phyloP scores from a whole-genome alignment of 2,329 filamentous ascomycete species.

The Ceratocystis huliohia region DNA sequence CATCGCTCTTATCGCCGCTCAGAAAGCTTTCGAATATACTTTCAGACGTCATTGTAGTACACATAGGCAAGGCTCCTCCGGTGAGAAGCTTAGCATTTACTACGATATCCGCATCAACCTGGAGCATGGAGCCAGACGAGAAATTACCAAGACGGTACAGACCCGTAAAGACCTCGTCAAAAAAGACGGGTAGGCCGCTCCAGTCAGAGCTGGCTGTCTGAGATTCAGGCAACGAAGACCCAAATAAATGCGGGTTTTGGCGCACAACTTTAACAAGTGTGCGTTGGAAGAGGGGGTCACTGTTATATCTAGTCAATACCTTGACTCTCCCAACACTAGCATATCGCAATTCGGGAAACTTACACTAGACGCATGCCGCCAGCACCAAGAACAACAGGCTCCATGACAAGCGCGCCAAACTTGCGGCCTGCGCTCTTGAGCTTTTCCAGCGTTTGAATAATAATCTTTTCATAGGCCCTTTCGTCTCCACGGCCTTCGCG shows the following conservation, averaged over 20 bases:
- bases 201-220: slow-evolving; percentile 35
- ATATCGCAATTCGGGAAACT: slow-evolving; percentile 27
- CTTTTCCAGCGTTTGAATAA: slow-evolving; percentile 40
- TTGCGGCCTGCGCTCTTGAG: slow-evolving; percentile 46
- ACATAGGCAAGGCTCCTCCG: slow-evolving; percentile 65
- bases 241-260: slow-evolving; percentile 43
- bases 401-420: slow-evolving; percentile 67
- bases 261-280: slow-evolving; percentile 57
- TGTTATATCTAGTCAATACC: slow-evolving; percentile 27
- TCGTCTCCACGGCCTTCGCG: slow-evolving; percentile 36
- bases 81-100: slow-evolving; percentile 78
- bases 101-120: slow-evolving; percentile 56
- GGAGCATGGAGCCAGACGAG: slow-evolving; percentile 57
- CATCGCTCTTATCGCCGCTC: slow-evolving; percentile 62
- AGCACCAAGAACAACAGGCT: slow-evolving; percentile 68
- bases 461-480: slow-evolving; percentile 46
- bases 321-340: background rate
- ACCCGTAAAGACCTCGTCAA: slow-evolving; percentile 81
- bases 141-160: slow-evolving; percentile 68
- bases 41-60: slow-evolving; percentile 61
- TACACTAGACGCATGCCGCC: slow-evolving; percentile 73
- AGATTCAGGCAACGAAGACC: slow-evolving; percentile 22
- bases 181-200: slow-evolving; percentile 65
- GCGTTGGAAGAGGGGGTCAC: slow-evolving; percentile 70
- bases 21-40: slow-evolving; percentile 60